Evolutionary conservation across 352 stramenopile species (phyloP), one percentile per base, ranked within the genome.

Genomic region (Phytophthora ohioensis): DNA sequence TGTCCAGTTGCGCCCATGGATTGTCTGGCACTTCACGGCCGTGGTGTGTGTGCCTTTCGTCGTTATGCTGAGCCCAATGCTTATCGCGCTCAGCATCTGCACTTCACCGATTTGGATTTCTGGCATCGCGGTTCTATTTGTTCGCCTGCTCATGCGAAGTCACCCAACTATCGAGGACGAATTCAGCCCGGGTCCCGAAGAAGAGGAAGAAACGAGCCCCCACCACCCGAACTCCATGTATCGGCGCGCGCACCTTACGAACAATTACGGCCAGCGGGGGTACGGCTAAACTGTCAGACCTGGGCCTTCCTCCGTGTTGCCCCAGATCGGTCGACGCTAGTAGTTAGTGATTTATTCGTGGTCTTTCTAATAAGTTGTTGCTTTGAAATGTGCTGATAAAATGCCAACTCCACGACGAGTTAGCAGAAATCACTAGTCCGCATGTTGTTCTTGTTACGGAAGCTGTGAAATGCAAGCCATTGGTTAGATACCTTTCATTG

Each of bases 71-170:
- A 92, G 87, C 57, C 87, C 87, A 13, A 90, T 94, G 78, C 41
- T 91, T 39, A 94, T 94, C 54, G 86, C 87, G 32, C 70, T 93
- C 54, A 81, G 69, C 49, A 91, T 94, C 57, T 93, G 77, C 67
- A 92, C 84, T 39, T 92, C 87, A 39, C 87, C 87, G 9, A 86
- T 94, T 57, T 94, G 87, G 87, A 67, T 90, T 51, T 76, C 84
- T 35, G 85, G 75, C 3, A 66, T 92, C 13, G 62, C 75, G 2
- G 82, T 91, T 61, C 52, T 92, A 30, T 67, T 88, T 31, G 81
- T 92, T 47, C 85, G 85, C 8, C 63, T 76, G 34, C 62, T 89
- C 3, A 70, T 76, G 39, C 65, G 70, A 36, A 73, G 79, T 59
- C 68, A 80, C 21, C 21, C 59, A 42, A 54, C 64, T 11, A 57